phyloP scores from a whole-genome alignment of 2,329 filamentous ascomycete genomes.

The Cladophialophora exuberans region DNA sequence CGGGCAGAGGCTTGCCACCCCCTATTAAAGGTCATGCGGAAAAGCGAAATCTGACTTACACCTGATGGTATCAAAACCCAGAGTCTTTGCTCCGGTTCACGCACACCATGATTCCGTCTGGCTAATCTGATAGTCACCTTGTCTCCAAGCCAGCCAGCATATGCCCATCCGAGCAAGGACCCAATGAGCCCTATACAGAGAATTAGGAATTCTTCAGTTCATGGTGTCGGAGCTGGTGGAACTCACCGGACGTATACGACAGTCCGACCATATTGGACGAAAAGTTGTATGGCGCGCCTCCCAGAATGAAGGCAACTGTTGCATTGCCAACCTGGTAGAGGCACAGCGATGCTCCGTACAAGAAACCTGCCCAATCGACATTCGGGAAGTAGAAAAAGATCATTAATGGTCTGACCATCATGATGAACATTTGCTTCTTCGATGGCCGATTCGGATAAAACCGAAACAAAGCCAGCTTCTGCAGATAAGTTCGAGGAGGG shows the following conservation, averaged over 20 bases:
- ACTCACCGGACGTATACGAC: conserved; percentile 4
- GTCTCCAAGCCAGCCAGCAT: conserved; percentile 33
- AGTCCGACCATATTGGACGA: conserved; percentile 14
- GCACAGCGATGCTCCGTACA: conserved; percentile 5
- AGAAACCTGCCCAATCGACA: conserved; percentile 10
- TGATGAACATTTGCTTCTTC: conserved; percentile 7
- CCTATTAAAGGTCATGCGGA: too few species aligned
- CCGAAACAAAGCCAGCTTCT: conserved; percentile 1
- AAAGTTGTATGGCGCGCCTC: conserved; percentile 3
- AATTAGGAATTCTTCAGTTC: background rate
- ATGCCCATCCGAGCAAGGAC: conserved; percentile 24
- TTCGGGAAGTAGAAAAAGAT: conserved; percentile 14
- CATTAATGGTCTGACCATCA: conserved; percentile 4
- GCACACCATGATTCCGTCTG: conserved; percentile 31
- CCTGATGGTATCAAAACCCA: conserved; percentile 37
- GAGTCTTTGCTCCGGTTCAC: conserved; percentile 36
- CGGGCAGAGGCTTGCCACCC: too few species aligned
- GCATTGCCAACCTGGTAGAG: conserved; percentile 4
- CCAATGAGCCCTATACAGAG: conserved; percentile 28
- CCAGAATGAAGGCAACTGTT: conserved; percentile 2
- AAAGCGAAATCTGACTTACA: too few species aligned
- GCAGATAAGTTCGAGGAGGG: background rate
- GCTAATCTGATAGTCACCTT: conserved; percentile 32
- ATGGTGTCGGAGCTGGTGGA: background rate
- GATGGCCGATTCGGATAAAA: background rate